These are phyloP conservation scores for Pterulicium gracile DNA, from an alignment of 1,284 basidiomycete genomes.

Conservation along the genomic window DNA sequence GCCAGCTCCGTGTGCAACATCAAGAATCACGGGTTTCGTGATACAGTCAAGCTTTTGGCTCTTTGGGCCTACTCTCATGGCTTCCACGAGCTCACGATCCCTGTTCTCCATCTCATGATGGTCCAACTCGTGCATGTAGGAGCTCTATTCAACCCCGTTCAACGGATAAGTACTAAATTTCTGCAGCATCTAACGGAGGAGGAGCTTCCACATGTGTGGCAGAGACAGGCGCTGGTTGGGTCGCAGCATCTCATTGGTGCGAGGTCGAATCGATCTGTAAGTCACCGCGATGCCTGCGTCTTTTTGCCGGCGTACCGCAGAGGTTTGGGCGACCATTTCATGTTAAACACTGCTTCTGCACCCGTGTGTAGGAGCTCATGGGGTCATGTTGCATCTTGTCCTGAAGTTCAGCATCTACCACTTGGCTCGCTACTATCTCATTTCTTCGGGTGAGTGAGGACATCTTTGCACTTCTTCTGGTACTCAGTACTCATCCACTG, in stretches of 20 bases:
- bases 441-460: neutral
- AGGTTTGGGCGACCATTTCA: no score
- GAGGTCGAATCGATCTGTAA: no score
- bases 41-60: neutral
- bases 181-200: neutral
- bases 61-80: neutral
- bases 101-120: neutral
- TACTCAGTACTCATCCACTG: neutral
- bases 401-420: no score
- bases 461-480: neutral
- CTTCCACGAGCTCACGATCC: neutral
- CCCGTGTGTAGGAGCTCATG: no score
- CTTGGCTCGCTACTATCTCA: neutral
- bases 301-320: no score
- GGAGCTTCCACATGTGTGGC: no score
- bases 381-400: no score
- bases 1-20: neutral
- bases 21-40: neutral
- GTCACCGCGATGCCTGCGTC: no score
- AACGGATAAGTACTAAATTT: neutral
- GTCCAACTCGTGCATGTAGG: neutral
- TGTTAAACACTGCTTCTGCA: no score
- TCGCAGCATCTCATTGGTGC: neutral
- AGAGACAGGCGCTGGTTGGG: no score
- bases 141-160: no score